A percentile compares a stretch with the other conserved stretches of the same genome.
Evolutionary conservation across 2,329 filamentous ascomycete genomes (phyloP).

Genomic region (Cladosporium cucumerinum): DNA sequence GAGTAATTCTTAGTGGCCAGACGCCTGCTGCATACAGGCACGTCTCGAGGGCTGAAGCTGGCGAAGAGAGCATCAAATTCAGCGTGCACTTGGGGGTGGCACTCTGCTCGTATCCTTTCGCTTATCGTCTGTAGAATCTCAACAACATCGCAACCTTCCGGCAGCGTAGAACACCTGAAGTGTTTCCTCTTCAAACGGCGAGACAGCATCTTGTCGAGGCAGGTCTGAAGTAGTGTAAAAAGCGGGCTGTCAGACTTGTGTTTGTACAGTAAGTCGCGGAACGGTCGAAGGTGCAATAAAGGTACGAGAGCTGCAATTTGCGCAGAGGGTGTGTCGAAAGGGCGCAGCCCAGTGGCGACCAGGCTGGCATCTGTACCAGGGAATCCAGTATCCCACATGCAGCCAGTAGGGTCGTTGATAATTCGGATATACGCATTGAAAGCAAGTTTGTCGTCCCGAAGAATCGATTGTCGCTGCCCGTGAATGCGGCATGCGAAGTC

Average conservation of each 20-base stretch:
- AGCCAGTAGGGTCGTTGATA: slow-evolving; percentile 57
- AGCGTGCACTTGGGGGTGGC: slow-evolving; percentile 14
- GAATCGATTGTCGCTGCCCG: slow-evolving; percentile 55
- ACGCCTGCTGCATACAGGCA: slow-evolving; percentile 25
- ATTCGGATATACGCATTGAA: slow-evolving; percentile 62
- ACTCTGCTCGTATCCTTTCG: slow-evolving; percentile 18
- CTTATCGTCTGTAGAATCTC: slow-evolving; percentile 24
- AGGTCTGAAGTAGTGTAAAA: slow-evolving; percentile 18
- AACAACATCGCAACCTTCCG: slow-evolving; percentile 24
- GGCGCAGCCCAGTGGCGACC: slow-evolving; percentile 55
- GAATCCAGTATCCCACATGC: slow-evolving; percentile 51
- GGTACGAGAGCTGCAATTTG: slow-evolving; percentile 54
- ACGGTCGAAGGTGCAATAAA: slow-evolving; percentile 57
- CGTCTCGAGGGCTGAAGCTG: slow-evolving; percentile 20
- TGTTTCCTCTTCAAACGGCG: slow-evolving; percentile 12
- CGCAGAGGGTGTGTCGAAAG: slow-evolving; percentile 34
- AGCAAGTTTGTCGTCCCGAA: slow-evolving; percentile 59
- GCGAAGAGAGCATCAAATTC: slow-evolving; percentile 28
- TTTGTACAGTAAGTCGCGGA: slow-evolving; percentile 54
- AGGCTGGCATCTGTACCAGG: slow-evolving; percentile 46
- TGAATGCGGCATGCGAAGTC: slow-evolving; percentile 57
- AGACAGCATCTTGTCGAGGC: slow-evolving; percentile 30
- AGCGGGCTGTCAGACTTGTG: slow-evolving; percentile 17
- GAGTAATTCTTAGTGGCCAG: slow-evolving; percentile 31
- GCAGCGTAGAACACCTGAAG: slow-evolving; percentile 3